Evolutionary conservation across 352 stramenopile genomes (phyloP).

Genomic region (Globisporangium recalcitrans): DNA sequence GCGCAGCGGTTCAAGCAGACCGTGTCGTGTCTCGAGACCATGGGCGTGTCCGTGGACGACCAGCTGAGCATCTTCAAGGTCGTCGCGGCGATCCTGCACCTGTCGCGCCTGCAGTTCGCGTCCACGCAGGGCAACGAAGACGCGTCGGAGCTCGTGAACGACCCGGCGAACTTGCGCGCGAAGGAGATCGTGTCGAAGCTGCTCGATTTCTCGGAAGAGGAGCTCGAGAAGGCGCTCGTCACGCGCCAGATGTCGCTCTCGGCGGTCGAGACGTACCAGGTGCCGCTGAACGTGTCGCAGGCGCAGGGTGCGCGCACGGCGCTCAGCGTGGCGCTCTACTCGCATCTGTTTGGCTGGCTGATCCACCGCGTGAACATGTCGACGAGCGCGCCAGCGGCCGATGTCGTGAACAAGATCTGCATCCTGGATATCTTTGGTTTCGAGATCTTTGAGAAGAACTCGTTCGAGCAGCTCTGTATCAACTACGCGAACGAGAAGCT

Average conservation of each 20-base stretch:
- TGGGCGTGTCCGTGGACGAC: constrained; percentile 62
- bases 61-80: constrained; percentile 78
- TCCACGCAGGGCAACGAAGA: constrained; percentile 54
- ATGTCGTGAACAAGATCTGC: constrained; percentile 58
- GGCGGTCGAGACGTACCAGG: constrained; percentile 77
- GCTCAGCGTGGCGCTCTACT: constrained; percentile 87
- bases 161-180: constrained; percentile 45
- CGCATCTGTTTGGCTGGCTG: constrained; percentile 94
- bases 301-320: constrained; percentile 73
- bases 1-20: constrained; percentile 68
- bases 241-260: constrained; percentile 78
- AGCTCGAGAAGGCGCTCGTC: constrained; percentile 65
- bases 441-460: constrained; percentile 85
- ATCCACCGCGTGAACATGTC: constrained; percentile 84
- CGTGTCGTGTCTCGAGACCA: constrained; percentile 69
- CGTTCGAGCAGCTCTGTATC: constrained; percentile 90
- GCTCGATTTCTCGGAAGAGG: constrained; percentile 56
- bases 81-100: constrained; percentile 75
- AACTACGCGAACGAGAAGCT: constrained; percentile 85
- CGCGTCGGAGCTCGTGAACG: constrained; percentile 47
- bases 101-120: constrained; percentile 72
- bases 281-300: constrained; percentile 81
- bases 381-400: constrained; percentile 46
- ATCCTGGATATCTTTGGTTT: constrained; percentile 91
- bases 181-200: constrained; percentile 53